Base-by-base conservation (phyloP, 1,284 basidiomycete species). In the Inonotus hispidus region DNA sequence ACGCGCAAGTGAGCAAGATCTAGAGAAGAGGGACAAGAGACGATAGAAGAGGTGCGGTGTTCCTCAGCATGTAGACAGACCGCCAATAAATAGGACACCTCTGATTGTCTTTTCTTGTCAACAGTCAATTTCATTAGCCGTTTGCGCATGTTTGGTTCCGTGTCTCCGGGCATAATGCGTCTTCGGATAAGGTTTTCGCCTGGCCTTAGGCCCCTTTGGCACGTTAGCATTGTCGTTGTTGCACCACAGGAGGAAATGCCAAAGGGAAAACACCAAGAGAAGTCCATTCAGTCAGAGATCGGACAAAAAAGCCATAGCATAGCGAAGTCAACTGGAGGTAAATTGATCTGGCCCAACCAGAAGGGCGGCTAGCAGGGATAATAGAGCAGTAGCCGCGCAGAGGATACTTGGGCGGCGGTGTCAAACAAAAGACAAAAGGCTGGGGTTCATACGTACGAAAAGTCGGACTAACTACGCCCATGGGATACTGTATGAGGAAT, bases 381-480 rank as follows among this genome's bases (percentile, higher is more conserved):
- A 61, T 61, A 61, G 54, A 38, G 29, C 46, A 46, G 39, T 14
- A 43, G 57, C 14, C 57, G 41, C 41, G 23, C 29, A 45, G n/a
- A n/a, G 56, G 5, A 7, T 43, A 43, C 41, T 43, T 16, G 25
- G 32, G 56, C 60, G 55, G 60, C 56, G 29, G 55, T 62, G 56
- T 50, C 53, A 19, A 23, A 62, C 56, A 58, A 62, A 57, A 55
- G 50, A 53, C 58, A 50, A 52, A 62, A 59, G 38, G 55, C 29
- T 53, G 56, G 39, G 52, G 58, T 29, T 29, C 47, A 43, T 21
- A 25, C 38, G 54, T 32, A 4, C 32, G 32, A 32, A 32, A 11
- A 41, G 37, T 50, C 32, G 60, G 27, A 54, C 27, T 43, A 37
- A 43, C 41, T 38, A 27, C 14, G 23, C 53, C 11, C 13, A 27